A percentile compares a stretch with the other conserved stretches of the same genome.
phyloP scores from a whole-genome alignment of 805 yeast species.

The Schwanniomyces polymorphus region DNA sequence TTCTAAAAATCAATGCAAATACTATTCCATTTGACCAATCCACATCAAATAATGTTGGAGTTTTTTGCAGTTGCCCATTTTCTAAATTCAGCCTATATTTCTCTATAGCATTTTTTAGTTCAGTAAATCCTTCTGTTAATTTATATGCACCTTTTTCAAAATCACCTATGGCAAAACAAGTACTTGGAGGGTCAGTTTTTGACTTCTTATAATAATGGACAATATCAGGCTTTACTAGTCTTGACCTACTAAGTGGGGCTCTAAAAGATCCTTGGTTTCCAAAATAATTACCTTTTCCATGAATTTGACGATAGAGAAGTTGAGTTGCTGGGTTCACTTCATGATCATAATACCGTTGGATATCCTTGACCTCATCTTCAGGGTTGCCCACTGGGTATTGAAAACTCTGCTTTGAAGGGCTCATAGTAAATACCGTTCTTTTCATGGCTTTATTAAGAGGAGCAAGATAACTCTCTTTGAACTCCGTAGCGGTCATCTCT shows the following conservation, averaged over 20 bases:
- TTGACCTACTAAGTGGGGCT: background rate
- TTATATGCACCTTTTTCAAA: background rate
- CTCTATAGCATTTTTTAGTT: background rate
- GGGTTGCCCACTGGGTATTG: too few species aligned
- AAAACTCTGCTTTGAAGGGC: too few species aligned
- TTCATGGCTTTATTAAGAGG: too few species aligned
- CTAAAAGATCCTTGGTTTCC: background rate
- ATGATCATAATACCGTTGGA: too few species aligned
- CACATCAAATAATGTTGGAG: background rate
- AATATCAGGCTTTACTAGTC: background rate
- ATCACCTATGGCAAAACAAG: constrained; percentile 2
- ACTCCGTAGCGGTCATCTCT: too few species aligned
- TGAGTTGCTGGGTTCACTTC: too few species aligned
- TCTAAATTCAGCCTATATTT: background rate
- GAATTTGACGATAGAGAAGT: too few species aligned
- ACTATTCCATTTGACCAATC: background rate
- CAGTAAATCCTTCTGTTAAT: constrained; percentile 1
- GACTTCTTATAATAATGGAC: background rate
- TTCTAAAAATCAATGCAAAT: background rate
- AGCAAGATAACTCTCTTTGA: too few species aligned
- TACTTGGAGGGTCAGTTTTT: background rate
- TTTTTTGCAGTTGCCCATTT: background rate
- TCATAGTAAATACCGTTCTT: too few species aligned
- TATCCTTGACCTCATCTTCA: too few species aligned
- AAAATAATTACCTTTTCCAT: too few species aligned